A percentile compares a stretch with the other conserved stretches of the same genome.
phyloP scores from a whole-genome alignment of 441 rosid genomes.

The Pelargonium cotyledonis region DNA sequence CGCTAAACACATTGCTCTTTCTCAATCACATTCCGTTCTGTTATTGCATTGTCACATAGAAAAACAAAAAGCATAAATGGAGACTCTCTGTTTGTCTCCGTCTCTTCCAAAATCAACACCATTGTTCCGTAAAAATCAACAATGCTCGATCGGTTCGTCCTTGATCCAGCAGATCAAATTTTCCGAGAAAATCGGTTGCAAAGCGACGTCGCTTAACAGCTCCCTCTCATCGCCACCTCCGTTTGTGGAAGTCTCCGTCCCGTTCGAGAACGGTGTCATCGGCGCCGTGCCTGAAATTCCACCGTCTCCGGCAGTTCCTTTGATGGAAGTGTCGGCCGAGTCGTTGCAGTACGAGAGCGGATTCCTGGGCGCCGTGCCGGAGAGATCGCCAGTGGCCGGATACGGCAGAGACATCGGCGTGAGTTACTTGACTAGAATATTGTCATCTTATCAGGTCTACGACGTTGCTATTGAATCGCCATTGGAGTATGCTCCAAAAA shows the following conservation, averaged over 20 bases:
- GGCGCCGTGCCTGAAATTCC: slow-evolving; percentile 7
- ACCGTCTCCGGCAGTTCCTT: slow-evolving; percentile 11
- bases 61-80: background rate
- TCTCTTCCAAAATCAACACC: background rate
- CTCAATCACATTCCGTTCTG: background rate
- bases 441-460: slow-evolving; percentile 64
- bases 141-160: background rate
- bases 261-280: background rate
- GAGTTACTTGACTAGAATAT: slow-evolving; percentile 71
- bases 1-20: background rate
- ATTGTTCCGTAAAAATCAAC: background rate
- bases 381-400: slow-evolving; percentile 30
- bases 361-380: slow-evolving; percentile 75
- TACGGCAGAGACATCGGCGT: slow-evolving; percentile 40
- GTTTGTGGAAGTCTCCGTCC: background rate
- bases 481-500: slow-evolving; percentile 57
- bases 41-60: too few species aligned
- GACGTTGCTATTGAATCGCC: slow-evolving; percentile 88
- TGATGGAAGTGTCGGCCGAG: slow-evolving; percentile 36
- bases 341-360: slow-evolving; percentile 77
- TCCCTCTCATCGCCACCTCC: background rate
- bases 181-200: background rate
- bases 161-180: slow-evolving; percentile 2
- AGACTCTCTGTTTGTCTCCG: background rate
- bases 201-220: slow-evolving; percentile 3